Percentiles rank a stretch among this genome's conserved stretches.
Evolutionary conservation across 192 early-diverging fungal genomes (phyloP).

Genomic region (Lunasporangiospora selenospora): DNA sequence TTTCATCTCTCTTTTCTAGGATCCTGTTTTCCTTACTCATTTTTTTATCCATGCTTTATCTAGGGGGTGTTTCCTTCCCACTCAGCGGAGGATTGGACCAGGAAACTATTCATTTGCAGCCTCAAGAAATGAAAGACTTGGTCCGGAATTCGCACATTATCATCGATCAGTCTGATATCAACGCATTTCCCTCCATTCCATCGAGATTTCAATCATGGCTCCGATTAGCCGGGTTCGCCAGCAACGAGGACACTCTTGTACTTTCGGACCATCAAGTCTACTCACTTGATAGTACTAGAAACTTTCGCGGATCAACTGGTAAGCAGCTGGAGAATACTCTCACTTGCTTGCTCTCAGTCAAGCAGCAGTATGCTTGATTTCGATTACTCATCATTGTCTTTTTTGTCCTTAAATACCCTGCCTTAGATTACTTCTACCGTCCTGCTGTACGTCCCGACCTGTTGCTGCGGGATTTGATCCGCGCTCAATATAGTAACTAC

Average conservation of each 20-base stretch:
- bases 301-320: constrained; percentile 6
- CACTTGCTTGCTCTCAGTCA: too few species aligned
- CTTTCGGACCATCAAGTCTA: constrained; percentile 1
- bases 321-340: background rate
- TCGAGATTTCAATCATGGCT: background rate
- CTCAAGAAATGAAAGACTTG: constrained; percentile 14
- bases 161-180: constrained; percentile 29
- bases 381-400: background rate
- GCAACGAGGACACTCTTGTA: background rate
- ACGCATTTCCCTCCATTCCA: background rate
- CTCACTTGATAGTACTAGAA: constrained; percentile 15
- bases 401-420: background rate
- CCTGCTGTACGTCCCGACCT: constrained; percentile 52
- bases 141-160: constrained; percentile 18
- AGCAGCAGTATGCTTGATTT: too few species aligned
- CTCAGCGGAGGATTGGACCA: constrained; percentile 3
- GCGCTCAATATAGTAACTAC: constrained; percentile 46
- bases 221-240: constrained; percentile 1
- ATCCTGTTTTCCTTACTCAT: background rate
- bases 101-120: background rate
- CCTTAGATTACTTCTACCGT: constrained; percentile 54
- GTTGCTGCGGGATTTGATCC: constrained; percentile 50
- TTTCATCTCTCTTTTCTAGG: background rate
- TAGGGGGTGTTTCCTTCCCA: constrained; percentile 31
- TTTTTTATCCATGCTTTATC: background rate